Evolutionary conservation across 1,284 basidiomycete species (phyloP).

Genomic region (Fomitopsis schrenkii): DNA sequence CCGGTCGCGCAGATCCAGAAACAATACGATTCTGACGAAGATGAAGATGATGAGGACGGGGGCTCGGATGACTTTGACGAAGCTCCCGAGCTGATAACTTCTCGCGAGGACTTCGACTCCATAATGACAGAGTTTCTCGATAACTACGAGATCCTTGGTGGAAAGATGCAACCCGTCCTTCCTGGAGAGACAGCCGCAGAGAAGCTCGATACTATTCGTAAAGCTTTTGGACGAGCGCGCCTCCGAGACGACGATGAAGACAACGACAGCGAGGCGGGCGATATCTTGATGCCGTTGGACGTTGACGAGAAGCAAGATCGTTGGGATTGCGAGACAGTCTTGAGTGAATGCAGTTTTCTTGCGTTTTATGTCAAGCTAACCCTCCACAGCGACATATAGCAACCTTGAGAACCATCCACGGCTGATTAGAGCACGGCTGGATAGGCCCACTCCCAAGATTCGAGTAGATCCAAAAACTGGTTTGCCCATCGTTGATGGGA

Average conservation of each 20-base stretch:
- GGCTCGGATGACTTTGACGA: constrained; percentile 52
- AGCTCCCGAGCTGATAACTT: constrained; percentile 72
- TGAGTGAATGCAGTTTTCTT: constrained; percentile 55
- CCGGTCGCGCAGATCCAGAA: constrained; percentile 54
- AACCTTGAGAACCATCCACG: constrained; percentile 94
- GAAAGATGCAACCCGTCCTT: constrained; percentile 77
- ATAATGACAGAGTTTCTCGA: constrained; percentile 96
- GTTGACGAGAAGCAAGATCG: constrained; percentile 68
- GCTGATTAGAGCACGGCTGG: constrained; percentile 66
- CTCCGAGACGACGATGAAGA: constrained; percentile 33
- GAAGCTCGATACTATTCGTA: constrained; percentile 77
- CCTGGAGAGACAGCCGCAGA: constrained; percentile 67
- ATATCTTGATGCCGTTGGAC: constrained; percentile 49
- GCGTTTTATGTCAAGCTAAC: background rate
- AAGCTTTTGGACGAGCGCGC: constrained; percentile 72
- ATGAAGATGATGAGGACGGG: constrained; percentile 48
- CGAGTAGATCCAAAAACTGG: constrained; percentile 72
- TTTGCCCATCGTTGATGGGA: constrained; percentile 53
- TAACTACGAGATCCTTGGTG: constrained; percentile 90
- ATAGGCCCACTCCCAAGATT: constrained; percentile 59
- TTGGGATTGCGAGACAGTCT: constrained; percentile 95
- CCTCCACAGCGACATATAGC: constrained; percentile 78
- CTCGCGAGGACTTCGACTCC: constrained; percentile 83
- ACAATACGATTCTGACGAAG: constrained; percentile 69
- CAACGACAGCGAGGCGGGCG: constrained; percentile 41